A percentile compares a stretch with the other conserved stretches of the same genome.
Evolutionary conservation across 139 green algal genomes (phyloP).

Genomic region (Spirogloea muscicola): DNA sequence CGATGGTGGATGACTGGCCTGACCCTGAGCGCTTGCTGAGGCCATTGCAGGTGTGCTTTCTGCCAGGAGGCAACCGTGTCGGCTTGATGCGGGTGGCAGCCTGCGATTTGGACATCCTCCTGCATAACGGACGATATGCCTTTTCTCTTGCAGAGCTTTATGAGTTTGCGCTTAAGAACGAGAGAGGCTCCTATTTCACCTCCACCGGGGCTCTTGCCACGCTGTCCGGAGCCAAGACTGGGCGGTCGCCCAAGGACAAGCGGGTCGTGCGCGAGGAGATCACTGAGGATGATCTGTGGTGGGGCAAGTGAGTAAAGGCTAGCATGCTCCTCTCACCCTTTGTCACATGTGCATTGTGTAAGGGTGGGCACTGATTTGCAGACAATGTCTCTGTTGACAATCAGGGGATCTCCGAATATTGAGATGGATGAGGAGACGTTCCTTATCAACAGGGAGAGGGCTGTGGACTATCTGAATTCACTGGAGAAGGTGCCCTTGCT

Average conservation of each 20-base stretch:
- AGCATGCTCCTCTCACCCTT: neutral
- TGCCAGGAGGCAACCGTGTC: too few species aligned
- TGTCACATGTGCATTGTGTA: neutral
- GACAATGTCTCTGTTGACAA: neutral
- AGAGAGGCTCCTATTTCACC: constrained; percentile 53
- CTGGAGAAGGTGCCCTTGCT: constrained; percentile 30
- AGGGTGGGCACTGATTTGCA: neutral
- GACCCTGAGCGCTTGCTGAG: neutral
- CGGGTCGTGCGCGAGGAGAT: constrained; percentile 76
- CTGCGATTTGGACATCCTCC: neutral
- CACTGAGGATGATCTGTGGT: constrained; percentile 43
- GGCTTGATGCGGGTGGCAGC: too few species aligned
- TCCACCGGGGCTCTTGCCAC: constrained; percentile 70
- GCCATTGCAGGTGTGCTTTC: neutral
- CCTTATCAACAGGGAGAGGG: constrained; percentile 30
- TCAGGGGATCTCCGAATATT: constrained; percentile 39
- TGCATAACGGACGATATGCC: neutral
- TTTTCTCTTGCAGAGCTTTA: constrained; percentile 34
- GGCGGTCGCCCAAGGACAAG: constrained; percentile 88
- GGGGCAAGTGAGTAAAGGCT: constrained; percentile 29
- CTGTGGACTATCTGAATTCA: constrained; percentile 38
- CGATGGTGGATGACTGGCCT: neutral
- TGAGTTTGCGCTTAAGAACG: constrained; percentile 35
- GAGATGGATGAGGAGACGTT: constrained; percentile 45
- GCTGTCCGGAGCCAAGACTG: constrained; percentile 80